Base-by-base conservation (phyloP, 106 monocot species). In the Cymbidium sinense region DNA sequence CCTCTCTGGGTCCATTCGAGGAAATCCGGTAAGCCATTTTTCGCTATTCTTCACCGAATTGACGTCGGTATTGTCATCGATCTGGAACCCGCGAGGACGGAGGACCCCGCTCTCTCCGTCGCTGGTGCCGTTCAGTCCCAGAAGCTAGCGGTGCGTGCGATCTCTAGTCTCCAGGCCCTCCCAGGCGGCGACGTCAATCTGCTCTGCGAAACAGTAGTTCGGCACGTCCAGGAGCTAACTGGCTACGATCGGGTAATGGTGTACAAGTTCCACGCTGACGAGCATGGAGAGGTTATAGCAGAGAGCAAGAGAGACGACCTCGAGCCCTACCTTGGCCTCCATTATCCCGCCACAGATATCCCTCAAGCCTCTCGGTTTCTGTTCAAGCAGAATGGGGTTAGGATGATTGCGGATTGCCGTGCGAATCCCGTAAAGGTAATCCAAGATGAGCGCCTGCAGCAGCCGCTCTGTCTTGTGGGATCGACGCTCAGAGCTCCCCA, bases 111-210 rank as follows among this genome's bases (percentile, higher is more conserved):
- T 1, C 84, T 96, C 55, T 93, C 93, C 31, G 87, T 93, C 35
- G 93, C 93, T 33, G 96, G 93, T 19, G 96, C 93, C 30, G 93
- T 96, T n/a, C 93, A 96, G 77, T 96, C 96, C 0, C 96, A 96
- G 87, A 93, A 96, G 81, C 87, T 96, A 64, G 96, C 93, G 2
- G 91, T 96, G 35, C 87, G 91, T 29, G 95, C 95, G 17, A 93
- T 96, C 58, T 96, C 95, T 28, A 76, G 83, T 4, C 83, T 96
- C 20, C 95, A 96, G 83, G 81, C 95, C 0, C 89, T 96, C 43
- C 96, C 96, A 25, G 84, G 91, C 39, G 96, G 96, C 20, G 96
- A 96, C 78, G 86, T 96, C 77, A 86, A 86, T 35, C 75, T 93
- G 19, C 81, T 96, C 4, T 96, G 93, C 39, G 93, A 89, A 77